Evolutionary conservation across 2,329 filamentous ascomycete species (phyloP).

Genomic region (Endothia cerciana): DNA sequence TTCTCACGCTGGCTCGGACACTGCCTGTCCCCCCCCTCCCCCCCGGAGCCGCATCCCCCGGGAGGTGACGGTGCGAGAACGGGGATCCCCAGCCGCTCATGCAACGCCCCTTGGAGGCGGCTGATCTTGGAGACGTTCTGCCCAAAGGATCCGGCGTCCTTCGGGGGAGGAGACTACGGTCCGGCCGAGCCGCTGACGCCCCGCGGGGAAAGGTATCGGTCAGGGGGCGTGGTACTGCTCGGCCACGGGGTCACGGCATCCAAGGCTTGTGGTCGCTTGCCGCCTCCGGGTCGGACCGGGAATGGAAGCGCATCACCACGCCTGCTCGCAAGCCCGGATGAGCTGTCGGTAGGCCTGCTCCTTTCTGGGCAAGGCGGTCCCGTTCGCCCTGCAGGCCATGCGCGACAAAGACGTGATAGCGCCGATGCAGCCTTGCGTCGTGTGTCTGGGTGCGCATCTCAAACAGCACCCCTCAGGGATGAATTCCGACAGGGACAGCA

Average conservation of each 20-base stretch:
- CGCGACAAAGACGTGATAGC: not conserved
- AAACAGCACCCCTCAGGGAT: not conserved
- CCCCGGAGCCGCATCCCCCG: not conserved
- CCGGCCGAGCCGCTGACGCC: too few relatives aligned
- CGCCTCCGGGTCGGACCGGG: not conserved
- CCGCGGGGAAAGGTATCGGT: not conserved
- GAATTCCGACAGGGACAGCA: constrained; percentile 6
- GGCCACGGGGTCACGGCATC: constrained; percentile 4
- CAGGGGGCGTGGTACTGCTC: not conserved
- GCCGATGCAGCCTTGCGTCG: not conserved
- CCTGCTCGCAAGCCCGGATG: not conserved
- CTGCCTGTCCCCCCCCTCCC: not conserved
- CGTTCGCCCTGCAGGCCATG: not conserved
- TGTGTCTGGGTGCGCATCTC: constrained; percentile 10
- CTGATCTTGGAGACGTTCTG: constrained; percentile 5
- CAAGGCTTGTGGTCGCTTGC: not conserved
- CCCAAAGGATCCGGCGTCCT: not conserved
- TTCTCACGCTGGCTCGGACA: constrained; percentile 17
- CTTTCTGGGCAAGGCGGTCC: not conserved
- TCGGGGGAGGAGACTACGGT: not conserved
- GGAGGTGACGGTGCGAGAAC: not conserved
- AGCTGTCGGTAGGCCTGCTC: not conserved
- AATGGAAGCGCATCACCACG: not conserved
- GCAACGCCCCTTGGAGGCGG: not conserved
- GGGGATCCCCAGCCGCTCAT: not conserved